These are phyloP conservation scores for sunflower (Helianthus annuus) DNA, from an alignment of 129 eudicot species.

Conservation along the genomic window DNA sequence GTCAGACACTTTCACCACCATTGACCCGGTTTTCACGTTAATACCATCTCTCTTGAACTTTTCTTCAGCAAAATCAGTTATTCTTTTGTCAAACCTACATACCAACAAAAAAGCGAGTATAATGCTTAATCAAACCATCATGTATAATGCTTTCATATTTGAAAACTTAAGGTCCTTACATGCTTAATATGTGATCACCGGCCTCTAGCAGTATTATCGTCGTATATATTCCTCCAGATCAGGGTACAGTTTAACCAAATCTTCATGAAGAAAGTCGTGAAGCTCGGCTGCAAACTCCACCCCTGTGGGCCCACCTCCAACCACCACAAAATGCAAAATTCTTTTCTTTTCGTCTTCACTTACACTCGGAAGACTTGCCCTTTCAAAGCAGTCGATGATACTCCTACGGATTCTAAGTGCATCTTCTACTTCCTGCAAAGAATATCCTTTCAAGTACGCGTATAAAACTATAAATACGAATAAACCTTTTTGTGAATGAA, in stretches of 20 bases:
- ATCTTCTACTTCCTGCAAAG: constrained; percentile 70
- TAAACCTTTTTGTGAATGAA: too few species aligned
- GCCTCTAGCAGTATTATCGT: constrained; percentile 76
- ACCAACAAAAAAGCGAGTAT: background rate
- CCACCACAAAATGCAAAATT: constrained; percentile 79
- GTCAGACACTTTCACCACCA: constrained; percentile 65
- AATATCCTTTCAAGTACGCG: background rate
- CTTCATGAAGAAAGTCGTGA: too few species aligned
- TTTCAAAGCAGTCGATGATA: constrained; percentile 70
- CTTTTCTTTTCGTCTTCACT: constrained; percentile 68
- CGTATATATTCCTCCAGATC: constrained; percentile 42
- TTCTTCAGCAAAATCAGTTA: constrained; percentile 73
- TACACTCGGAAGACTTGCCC: constrained; percentile 69
- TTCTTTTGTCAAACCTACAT: constrained; percentile 85
- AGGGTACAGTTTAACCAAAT: constrained; percentile 58
- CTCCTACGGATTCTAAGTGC: constrained; percentile 68
- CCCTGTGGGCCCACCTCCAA: constrained; percentile 90
- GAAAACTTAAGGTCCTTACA: constrained; percentile 39
- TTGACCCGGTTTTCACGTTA: constrained; percentile 65
- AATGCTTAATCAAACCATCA: too few species aligned
- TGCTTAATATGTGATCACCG: constrained; percentile 64
- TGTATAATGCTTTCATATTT: background rate
- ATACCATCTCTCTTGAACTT: constrained; percentile 79
- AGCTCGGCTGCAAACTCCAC: constrained; percentile 90
- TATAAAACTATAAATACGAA: too few species aligned